phyloP scores from a whole-genome alignment of 108 stramenopile species.

The Nitzschia palea region DNA sequence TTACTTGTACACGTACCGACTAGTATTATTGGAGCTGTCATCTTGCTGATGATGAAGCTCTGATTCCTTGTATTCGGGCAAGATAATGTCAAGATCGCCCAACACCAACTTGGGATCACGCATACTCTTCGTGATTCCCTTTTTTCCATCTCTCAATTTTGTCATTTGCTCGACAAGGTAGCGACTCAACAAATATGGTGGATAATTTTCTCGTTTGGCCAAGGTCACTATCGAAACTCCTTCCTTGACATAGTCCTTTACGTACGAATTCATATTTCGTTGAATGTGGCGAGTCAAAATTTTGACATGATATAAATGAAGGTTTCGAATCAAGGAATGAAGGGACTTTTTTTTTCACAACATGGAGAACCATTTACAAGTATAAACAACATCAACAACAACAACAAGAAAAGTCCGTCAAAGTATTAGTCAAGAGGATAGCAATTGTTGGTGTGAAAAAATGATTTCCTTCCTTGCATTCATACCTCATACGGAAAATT shows the following conservation, averaged over 20 bases:
- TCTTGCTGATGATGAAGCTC: conserved; percentile 18
- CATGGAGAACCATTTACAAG: too few relatives aligned
- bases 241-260: conserved; percentile 39
- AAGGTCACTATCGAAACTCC: conserved; percentile 57
- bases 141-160: conserved; percentile 27
- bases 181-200: conserved; percentile 70
- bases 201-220: conserved; percentile 56
- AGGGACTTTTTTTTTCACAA: conserved; percentile 37
- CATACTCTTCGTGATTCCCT: conserved; percentile 56
- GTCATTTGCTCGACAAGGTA: conserved; percentile 61
- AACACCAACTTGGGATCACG: conserved; percentile 53
- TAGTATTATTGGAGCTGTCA: too few relatives aligned
- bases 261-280: conserved; percentile 22
- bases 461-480: background rate
- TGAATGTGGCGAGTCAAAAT: conserved; percentile 39
- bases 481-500: conserved; percentile 59
- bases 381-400: too few relatives aligned
- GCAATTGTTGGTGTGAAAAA: too few relatives aligned
- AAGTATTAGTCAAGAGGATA: background rate
- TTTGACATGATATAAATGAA: conserved; percentile 64
- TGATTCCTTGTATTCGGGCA: conserved; percentile 49
- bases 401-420: background rate
- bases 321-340: conserved; percentile 65
- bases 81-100: conserved; percentile 35
- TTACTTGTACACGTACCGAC: background rate